Conservation (phyloP, 2,329 filamentous ascomycete species). For the Colletotrichum agaves region DNA sequence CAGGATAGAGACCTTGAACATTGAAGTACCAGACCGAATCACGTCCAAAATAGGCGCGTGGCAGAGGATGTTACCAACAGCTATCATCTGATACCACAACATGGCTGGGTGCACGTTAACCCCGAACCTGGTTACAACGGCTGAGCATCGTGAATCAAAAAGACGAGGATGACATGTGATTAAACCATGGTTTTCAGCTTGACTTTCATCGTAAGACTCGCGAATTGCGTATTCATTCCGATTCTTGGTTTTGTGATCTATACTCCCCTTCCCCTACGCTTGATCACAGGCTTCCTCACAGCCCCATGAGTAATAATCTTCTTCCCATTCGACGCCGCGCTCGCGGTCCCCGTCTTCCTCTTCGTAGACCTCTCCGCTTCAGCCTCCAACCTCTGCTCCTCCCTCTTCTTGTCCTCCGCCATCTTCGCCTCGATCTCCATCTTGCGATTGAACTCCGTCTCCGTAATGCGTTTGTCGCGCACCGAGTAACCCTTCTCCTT, state of each 20-base stretch:
- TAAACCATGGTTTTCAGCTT: too few species aligned
- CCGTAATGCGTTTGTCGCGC: slow-evolving; percentile 85
- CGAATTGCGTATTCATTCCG: too few species aligned
- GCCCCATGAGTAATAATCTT: slow-evolving; percentile 71
- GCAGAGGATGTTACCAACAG: too few species aligned
- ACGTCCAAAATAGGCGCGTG: too few species aligned
- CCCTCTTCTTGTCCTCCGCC: slow-evolving; percentile 81
- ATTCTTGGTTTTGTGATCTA: slow-evolving; percentile 42
- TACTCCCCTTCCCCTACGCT: slow-evolving; percentile 66
- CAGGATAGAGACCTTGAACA: too few species aligned
- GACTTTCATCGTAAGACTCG: too few species aligned
- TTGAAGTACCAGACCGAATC: too few species aligned
- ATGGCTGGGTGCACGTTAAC: too few species aligned
- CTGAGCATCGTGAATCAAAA: too few species aligned
- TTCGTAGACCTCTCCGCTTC: slow-evolving; percentile 60
- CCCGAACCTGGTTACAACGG: too few species aligned
- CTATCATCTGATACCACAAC: too few species aligned
- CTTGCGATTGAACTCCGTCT: slow-evolving; percentile 90
- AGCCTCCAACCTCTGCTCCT: slow-evolving; percentile 65
- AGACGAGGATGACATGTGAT: too few species aligned
- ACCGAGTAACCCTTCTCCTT: slow-evolving; percentile 97
- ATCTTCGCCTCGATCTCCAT: slow-evolving; percentile 95
- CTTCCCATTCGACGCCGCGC: slow-evolving; percentile 51
- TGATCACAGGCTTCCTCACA: slow-evolving; percentile 69
- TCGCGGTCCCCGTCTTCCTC: slow-evolving; percentile 47